Percentiles rank a stretch among this genome's conserved stretches.
Evolutionary conservation across 352 stramenopile species (phyloP).

Genomic region (Phytophthora sp.): DNA sequence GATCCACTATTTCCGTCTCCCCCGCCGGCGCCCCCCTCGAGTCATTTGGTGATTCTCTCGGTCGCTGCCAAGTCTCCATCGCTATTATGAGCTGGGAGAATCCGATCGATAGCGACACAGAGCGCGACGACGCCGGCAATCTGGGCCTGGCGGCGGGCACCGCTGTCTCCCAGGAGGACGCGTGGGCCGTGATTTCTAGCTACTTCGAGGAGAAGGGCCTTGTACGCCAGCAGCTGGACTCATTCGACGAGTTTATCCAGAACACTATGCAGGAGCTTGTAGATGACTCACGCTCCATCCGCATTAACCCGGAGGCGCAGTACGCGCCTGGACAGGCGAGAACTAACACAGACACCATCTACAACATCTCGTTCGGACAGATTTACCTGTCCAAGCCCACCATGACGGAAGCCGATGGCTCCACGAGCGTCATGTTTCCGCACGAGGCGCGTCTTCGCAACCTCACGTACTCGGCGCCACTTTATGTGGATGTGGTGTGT

Average conservation of each 20-base stretch:
- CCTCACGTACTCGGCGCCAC: slow-evolving; percentile 98
- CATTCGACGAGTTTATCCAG: slow-evolving; percentile 99
- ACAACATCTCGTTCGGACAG: slow-evolving; percentile 98
- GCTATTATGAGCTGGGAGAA: slow-evolving; percentile 73
- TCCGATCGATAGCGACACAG: slow-evolving; percentile 63
- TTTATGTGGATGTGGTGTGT: slow-evolving; percentile 99
- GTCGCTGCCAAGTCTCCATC: slow-evolving; percentile 1
- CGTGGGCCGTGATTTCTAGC: slow-evolving; percentile 98
- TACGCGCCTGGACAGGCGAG: slow-evolving; percentile 96
- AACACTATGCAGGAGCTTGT: slow-evolving; percentile 99
- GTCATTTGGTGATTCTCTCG: slow-evolving; percentile 39
- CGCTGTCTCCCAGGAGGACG: slow-evolving; percentile 98
- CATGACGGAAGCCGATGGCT: slow-evolving; percentile 97
- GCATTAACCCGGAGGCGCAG: slow-evolving; percentile 96
- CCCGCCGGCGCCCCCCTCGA: slow-evolving; percentile 11
- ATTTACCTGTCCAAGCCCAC: slow-evolving; percentile 98
- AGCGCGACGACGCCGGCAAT: slow-evolving; percentile 49
- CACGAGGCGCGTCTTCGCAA: slow-evolving; percentile 98
- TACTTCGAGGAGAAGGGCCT: slow-evolving; percentile 99
- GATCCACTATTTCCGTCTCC: background rate
- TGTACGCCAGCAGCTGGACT: slow-evolving; percentile 99
- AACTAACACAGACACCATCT: slow-evolving; percentile 90
- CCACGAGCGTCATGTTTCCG: slow-evolving; percentile 98
- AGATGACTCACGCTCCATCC: slow-evolving; percentile 96
- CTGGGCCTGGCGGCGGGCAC: slow-evolving; percentile 65